Conservation (phyloP, 2,329 filamentous ascomycete genomes). For the Cercospora sp. region DNA sequence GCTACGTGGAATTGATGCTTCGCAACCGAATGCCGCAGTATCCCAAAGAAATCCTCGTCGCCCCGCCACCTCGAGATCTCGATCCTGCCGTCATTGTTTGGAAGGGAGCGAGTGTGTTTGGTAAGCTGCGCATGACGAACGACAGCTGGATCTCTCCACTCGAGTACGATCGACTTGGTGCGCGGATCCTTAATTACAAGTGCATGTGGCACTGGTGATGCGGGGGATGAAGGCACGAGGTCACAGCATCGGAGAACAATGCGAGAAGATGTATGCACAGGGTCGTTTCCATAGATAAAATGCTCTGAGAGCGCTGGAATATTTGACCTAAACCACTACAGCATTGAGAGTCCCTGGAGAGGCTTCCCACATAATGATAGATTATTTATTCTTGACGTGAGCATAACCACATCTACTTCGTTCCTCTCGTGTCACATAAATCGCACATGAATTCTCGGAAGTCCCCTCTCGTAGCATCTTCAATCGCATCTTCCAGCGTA, state of each 20-base stretch:
- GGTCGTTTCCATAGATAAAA: too few relatives aligned
- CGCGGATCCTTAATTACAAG: slow-evolving; percentile 81
- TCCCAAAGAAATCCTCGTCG: slow-evolving; percentile 66
- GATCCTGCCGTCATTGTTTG: slow-evolving; percentile 96
- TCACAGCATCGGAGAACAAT: neutral
- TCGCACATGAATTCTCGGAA: slow-evolving; percentile 47
- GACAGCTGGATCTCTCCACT: slow-evolving; percentile 89
- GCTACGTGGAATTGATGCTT: slow-evolving; percentile 79
- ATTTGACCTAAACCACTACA: too few relatives aligned
- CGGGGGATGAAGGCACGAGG: neutral
- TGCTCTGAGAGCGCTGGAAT: too few relatives aligned
- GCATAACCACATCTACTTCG: neutral
- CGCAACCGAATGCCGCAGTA: slow-evolving; percentile 63
- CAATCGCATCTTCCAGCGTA: slow-evolving; percentile 74
- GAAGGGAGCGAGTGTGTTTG: slow-evolving; percentile 98
- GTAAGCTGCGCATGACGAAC: slow-evolving; percentile 79
- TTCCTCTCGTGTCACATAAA: slow-evolving; percentile 28
- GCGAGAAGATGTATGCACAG: too few relatives aligned
- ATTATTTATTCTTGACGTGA: too few relatives aligned
- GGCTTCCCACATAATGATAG: too few relatives aligned
- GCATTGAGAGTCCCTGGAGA: too few relatives aligned
- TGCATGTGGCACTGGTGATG: slow-evolving; percentile 60
- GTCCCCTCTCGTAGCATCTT: slow-evolving; percentile 72
- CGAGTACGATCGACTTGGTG: slow-evolving; percentile 85
- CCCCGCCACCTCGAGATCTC: slow-evolving; percentile 79